A percentile compares a stretch with the other conserved stretches of the same genome.
phyloP scores from a whole-genome alignment of 2,329 filamentous ascomycete genomes.

The Epicoccum sorghinum region DNA sequence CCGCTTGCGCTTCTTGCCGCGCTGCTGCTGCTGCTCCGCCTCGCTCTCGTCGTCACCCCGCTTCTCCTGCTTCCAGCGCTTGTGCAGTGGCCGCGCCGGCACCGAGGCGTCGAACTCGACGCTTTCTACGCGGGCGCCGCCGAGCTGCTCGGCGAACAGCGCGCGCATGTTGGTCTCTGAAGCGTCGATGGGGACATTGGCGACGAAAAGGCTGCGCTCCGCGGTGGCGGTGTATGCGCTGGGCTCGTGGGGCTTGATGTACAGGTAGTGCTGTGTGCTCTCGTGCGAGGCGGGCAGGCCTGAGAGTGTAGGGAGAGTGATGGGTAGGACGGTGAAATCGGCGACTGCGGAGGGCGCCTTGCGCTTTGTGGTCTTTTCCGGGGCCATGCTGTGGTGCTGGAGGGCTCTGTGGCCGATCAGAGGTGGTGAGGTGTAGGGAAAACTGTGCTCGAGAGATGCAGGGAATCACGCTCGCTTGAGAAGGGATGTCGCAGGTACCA shows the following conservation, averaged over 20 bases:
- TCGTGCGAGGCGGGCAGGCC: constrained; percentile 56
- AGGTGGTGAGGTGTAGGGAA: background rate
- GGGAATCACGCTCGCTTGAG: background rate
- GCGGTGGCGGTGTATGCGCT: constrained; percentile 66
- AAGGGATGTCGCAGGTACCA: background rate
- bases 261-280: constrained; percentile 76
- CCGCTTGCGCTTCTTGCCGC: constrained; percentile 63
- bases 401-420: background rate
- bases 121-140: constrained; percentile 77
- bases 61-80: constrained; percentile 46
- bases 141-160: constrained; percentile 76
- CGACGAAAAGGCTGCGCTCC: constrained; percentile 84
- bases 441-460: background rate
- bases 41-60: constrained; percentile 43
- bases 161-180: constrained; percentile 77
- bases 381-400: constrained; percentile 24
- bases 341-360: constrained; percentile 48
- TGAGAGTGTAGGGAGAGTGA: constrained; percentile 58
- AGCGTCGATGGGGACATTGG: constrained; percentile 85
- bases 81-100: constrained; percentile 54
- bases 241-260: constrained; percentile 82
- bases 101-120: constrained; percentile 69
- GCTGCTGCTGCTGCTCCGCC: constrained; percentile 36
- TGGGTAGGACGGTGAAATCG: constrained; percentile 72
- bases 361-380: constrained; percentile 23